These are phyloP conservation scores for Rosellinia necatrix DNA, from an alignment of 2,329 filamentous ascomycete genomes.

Conservation along the genomic window DNA sequence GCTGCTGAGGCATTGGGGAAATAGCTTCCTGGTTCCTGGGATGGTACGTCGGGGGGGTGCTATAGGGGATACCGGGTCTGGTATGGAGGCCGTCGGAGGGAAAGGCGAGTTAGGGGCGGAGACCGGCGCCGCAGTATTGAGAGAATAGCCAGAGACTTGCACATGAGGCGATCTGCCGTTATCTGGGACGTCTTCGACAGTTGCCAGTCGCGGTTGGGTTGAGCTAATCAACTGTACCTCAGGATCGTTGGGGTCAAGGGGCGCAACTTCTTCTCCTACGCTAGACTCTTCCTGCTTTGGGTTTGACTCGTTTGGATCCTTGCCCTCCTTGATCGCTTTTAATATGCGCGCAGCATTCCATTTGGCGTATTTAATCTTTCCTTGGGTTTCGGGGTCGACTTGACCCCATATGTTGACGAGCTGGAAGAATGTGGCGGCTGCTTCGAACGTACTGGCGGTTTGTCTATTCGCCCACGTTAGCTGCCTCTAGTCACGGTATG, in stretches of 20 bases:
- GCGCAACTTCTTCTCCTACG: slow-evolving; percentile 49
- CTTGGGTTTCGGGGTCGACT: slow-evolving; percentile 72
- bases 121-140: slow-evolving; percentile 41
- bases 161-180: slow-evolving; percentile 40
- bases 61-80: slow-evolving; percentile 42
- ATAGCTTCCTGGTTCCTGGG: slow-evolving; percentile 37
- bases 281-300: slow-evolving; percentile 65
- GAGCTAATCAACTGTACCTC: slow-evolving; percentile 61
- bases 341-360: slow-evolving; percentile 91
- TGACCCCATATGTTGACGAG: slow-evolving; percentile 82
- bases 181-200: slow-evolving; percentile 60
- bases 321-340: slow-evolving; percentile 86
- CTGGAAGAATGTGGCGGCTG: slow-evolving; percentile 90
- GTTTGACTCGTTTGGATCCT: slow-evolving; percentile 91
- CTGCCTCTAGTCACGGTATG: background rate
- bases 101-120: slow-evolving; percentile 44
- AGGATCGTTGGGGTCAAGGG: slow-evolving; percentile 66
- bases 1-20: slow-evolving; percentile 33
- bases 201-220: slow-evolving; percentile 46
- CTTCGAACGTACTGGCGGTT: slow-evolving; percentile 92
- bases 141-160: slow-evolving; percentile 34
- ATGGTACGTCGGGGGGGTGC: slow-evolving; percentile 36
- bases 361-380: slow-evolving; percentile 96
- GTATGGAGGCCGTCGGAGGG: slow-evolving; percentile 34
- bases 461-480: slow-evolving; percentile 57